A percentile compares a stretch with the other conserved stretches of the same genome.
Evolutionary conservation across 371 early-diverging fungal species (phyloP).

Genomic region (Parasitella parasitica): DNA sequence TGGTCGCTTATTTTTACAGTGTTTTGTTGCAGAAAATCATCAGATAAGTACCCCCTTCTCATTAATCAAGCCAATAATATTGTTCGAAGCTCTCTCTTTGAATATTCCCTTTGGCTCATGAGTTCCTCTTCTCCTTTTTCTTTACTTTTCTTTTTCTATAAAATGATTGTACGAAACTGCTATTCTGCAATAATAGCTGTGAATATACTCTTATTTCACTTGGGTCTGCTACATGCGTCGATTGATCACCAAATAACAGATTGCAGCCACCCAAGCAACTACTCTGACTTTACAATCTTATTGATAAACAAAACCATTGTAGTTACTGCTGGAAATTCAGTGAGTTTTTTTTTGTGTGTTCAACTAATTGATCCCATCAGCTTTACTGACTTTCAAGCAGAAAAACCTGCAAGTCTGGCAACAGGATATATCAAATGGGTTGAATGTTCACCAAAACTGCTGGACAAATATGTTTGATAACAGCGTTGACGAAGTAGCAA

Average conservation of each 20-base stretch:
- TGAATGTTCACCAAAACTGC: conserved; percentile 15
- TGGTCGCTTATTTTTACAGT: no score
- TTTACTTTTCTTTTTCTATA: background rate
- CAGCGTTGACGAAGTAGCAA: background rate
- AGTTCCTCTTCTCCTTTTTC: background rate
- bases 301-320: conserved; percentile 9
- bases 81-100: background rate
- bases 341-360: background rate
- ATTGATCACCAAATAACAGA: background rate
- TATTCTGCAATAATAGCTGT: background rate
- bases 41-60: background rate
- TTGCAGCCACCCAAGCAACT: conserved; percentile 13
- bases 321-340: conserved; percentile 20
- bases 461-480: conserved; percentile 2
- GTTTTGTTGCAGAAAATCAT: background rate
- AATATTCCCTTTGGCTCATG: background rate
- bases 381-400: conserved; percentile 1
- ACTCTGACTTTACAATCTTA: conserved; percentile 16
- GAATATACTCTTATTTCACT: background rate
- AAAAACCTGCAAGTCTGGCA: conserved; percentile 27
- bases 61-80: background rate
- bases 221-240: background rate
- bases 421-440: conserved; percentile 24
- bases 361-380: background rate
- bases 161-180: background rate